These are phyloP conservation scores for Xylariaceae sp. DNA, from an alignment of 2,329 filamentous ascomycete species.

Conservation along the genomic window DNA sequence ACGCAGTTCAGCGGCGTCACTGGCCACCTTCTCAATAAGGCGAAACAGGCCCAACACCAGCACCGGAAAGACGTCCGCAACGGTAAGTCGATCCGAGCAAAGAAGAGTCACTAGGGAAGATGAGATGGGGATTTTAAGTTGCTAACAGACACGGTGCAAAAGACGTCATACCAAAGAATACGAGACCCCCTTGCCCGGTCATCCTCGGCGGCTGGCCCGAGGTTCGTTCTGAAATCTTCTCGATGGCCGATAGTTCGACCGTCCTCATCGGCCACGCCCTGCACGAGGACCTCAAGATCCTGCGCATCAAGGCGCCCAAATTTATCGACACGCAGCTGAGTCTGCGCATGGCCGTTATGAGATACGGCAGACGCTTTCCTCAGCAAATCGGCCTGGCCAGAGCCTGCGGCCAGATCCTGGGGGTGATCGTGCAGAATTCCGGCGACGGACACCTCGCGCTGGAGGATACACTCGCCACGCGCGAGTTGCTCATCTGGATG, in stretches of 20 bases:
- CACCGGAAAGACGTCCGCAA: too few species aligned
- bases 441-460: constrained; percentile 40
- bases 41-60: constrained; percentile 11
- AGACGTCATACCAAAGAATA: too few species aligned
- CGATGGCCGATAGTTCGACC: constrained; percentile 37
- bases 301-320: too few species aligned
- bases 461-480: constrained; percentile 44
- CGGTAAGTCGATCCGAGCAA: too few species aligned
- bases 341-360: too few species aligned
- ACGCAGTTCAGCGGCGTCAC: constrained; percentile 37
- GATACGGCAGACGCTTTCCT: neutral
- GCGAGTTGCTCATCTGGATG: constrained; percentile 40
- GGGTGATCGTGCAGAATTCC: constrained; percentile 32
- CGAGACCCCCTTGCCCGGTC: too few species aligned
- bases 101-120: too few species aligned
- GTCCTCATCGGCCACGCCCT: constrained; percentile 45
- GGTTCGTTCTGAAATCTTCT: constrained; percentile 39
- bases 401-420: constrained; percentile 32
- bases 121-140: too few species aligned
- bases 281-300: constrained; percentile 38
- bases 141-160: too few species aligned
- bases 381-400: constrained; percentile 33
- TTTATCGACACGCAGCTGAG: too few species aligned
- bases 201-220: constrained; percentile 36
- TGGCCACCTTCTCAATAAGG: constrained; percentile 29